These are phyloP conservation scores for Wickerhamiella sorbophila DNA, from an alignment of 805 yeast species.

Conservation along the genomic window DNA sequence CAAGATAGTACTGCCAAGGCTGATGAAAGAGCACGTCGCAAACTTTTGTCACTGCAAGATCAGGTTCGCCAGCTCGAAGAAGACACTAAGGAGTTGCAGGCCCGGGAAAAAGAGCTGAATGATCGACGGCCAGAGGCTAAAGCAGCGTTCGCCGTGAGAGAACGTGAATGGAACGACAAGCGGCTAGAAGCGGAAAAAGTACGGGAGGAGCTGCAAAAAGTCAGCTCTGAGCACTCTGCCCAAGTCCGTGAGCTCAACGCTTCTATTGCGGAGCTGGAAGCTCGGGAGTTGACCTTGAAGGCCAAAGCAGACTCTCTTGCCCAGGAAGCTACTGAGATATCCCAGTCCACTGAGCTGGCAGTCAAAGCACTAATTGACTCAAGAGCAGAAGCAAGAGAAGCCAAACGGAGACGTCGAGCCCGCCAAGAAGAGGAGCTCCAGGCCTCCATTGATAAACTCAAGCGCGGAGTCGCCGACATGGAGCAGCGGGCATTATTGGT, in stretches of 20 bases:
- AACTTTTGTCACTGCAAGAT: constrained; percentile 37
- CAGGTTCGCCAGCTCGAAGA: constrained; percentile 30
- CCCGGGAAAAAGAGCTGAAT: constrained; percentile 7
- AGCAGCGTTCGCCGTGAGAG: constrained; percentile 2
- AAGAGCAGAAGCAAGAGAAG: constrained; percentile 2
- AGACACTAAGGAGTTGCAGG: constrained; percentile 20
- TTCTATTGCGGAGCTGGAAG: background rate
- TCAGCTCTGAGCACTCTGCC: background rate
- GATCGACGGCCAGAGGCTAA: constrained; percentile 5
- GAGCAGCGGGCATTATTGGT: constrained; percentile 5
- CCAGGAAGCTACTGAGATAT: background rate
- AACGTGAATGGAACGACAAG: constrained; percentile 1
- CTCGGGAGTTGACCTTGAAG: background rate
- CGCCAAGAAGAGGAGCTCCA: constrained; percentile 7
- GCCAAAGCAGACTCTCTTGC: background rate
- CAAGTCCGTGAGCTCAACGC: background rate
- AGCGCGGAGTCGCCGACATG: constrained; percentile 7
- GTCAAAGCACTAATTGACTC: background rate
- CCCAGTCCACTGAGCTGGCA: background rate
- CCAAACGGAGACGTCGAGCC: constrained; percentile 3
- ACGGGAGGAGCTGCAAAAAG: background rate
- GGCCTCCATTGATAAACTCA: constrained; percentile 6
- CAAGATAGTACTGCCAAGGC: constrained; percentile 35
- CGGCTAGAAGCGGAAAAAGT: background rate
- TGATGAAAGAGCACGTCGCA: constrained; percentile 43